Conservation (phyloP, 1,284 basidiomycete genomes). For the Ceratobasidium sp. region DNA sequence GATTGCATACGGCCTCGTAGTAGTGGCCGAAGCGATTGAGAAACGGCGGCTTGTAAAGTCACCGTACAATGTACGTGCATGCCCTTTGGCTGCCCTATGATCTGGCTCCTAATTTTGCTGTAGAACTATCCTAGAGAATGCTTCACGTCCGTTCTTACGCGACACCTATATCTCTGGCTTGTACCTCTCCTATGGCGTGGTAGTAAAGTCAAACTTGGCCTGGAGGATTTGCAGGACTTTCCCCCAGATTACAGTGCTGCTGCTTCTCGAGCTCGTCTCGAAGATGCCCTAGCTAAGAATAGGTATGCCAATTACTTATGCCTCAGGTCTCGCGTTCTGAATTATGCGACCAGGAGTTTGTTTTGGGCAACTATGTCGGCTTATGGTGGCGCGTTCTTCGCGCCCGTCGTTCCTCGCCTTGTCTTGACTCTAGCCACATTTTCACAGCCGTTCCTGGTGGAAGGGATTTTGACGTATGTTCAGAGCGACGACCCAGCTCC, state of each 20-base stretch:
- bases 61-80: background rate
- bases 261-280: background rate
- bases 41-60: constrained; percentile 9
- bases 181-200: background rate
- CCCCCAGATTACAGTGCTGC: constrained; percentile 2
- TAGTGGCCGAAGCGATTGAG: constrained; percentile 3
- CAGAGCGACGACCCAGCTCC: background rate
- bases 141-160: constrained; percentile 1
- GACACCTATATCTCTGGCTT: constrained; percentile 6
- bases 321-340: background rate
- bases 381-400: background rate
- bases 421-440: background rate
- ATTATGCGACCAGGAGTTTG: background rate
- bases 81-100: background rate
- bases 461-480: background rate
- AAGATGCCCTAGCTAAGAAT: background rate
- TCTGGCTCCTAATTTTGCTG: background rate
- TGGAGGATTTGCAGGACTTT: constrained; percentile 5
- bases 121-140: constrained; percentile 1
- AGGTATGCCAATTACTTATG: background rate
- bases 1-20: background rate
- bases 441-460: background rate
- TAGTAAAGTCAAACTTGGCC: background rate
- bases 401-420: background rate
- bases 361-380: background rate